Evolutionary conservation across 2,329 filamentous ascomycete genomes (phyloP), one percentile per base, ranked within the genome.

Genomic region (Lachnellula arida): DNA sequence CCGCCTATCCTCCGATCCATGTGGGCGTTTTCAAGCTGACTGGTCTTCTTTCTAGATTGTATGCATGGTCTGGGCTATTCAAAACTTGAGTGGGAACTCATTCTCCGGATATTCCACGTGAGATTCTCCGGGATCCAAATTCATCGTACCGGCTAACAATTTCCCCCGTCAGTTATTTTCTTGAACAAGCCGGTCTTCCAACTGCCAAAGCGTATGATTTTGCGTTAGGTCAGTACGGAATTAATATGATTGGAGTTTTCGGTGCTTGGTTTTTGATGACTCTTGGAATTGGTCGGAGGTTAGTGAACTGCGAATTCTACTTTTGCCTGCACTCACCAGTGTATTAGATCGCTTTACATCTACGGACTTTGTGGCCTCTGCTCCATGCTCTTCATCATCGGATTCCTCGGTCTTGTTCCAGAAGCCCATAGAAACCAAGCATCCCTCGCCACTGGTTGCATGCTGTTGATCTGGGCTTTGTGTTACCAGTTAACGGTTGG

Each of bases 401-500:
- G 91, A 14, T 94, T 95, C 51, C 74, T 78, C 54, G 77, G 75
- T 69, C 72, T 48, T 68, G 66, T 67, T 9, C 66, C 66, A 5
- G 51, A 65, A n/a, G 43, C 55, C 1, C 62, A 68, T 23, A 61
- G 54, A 17, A 60, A 61, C 14, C 49, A 63, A 51, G 60, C 50
- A 17, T 63, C 61, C 6, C 53, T 67, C 2, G 67, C 67, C n/a
- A 69, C 66, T 5, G 65, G 75, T 3, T 64, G 67, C 7, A 88
- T 96, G 72, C 92, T 96, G 87, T 78, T 94, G 35, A 72, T 86
- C 54, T 94, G 88, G 88, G 87, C 91, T 1, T 75, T 94, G 46
- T 82, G 87, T 65, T 96, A 96, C 74, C 90, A 96, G 70, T 78
- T 93, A 48, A 89, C 89, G 0, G 91, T 96, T 49, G 91, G 91